phyloP scores from a whole-genome alignment of 345 rosid genomes.

The Citrus sp. region DNA sequence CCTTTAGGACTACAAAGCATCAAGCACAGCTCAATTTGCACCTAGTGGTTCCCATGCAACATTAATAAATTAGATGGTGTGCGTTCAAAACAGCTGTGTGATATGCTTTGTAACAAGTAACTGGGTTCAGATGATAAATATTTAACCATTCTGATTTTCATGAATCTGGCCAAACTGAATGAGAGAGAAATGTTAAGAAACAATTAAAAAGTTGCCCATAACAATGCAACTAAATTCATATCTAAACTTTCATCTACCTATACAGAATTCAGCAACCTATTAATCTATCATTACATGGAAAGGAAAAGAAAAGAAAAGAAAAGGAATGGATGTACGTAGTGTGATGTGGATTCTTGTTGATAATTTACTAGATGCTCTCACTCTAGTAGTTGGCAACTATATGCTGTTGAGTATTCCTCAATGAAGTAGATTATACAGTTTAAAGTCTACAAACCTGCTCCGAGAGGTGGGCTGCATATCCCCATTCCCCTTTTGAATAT shows the following conservation, averaged over 20 bases:
- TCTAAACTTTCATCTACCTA: not conserved
- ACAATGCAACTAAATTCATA: not conserved
- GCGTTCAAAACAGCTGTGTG: not conserved
- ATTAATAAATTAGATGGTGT: not conserved
- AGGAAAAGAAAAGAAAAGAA: not conserved
- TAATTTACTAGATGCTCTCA: not conserved
- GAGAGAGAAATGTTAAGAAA: not conserved
- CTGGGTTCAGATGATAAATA: not conserved
- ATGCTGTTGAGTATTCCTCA: not conserved
- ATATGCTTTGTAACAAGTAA: not conserved
- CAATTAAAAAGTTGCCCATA: not conserved
- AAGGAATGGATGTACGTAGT: not conserved
- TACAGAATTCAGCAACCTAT: not conserved
- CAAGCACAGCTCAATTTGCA: not conserved
- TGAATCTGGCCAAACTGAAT: not conserved
- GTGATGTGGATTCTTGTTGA: not conserved
- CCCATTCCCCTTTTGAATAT: conserved; percentile 65
- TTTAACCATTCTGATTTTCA: not conserved
- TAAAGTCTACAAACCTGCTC: conserved; percentile 51
- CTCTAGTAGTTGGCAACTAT: not conserved
- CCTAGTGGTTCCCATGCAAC: not conserved
- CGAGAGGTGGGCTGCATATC: conserved; percentile 72
- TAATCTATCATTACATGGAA: not conserved
- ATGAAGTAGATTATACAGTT: not conserved
- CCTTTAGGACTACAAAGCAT: not conserved